phyloP scores from a whole-genome alignment of 441 rosid genomes.

The Hura crepitans region DNA sequence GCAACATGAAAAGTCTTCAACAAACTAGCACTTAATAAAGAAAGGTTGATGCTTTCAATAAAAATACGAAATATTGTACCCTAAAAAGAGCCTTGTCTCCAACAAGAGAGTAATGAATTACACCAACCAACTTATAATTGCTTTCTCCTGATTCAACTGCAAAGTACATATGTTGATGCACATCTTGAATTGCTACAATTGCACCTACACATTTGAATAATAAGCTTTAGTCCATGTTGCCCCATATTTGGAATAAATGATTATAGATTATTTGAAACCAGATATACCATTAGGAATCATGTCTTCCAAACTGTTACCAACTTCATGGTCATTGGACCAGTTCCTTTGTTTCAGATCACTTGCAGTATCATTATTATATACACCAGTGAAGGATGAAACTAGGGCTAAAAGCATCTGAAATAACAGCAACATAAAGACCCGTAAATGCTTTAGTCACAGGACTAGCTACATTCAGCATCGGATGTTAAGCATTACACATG shows the following conservation, averaged over 20 bases:
- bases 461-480: constrained; percentile 14
- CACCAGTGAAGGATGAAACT: constrained; percentile 51
- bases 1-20: not conserved
- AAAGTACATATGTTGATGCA: constrained; percentile 78
- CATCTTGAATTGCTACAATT: constrained; percentile 84
- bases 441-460: constrained; percentile 14
- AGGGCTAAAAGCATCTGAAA: constrained; percentile 67
- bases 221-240: constrained; percentile 25
- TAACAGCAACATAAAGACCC: constrained; percentile 23
- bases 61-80: constrained; percentile 40
- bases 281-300: constrained; percentile 74
- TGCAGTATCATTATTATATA: constrained; percentile 36
- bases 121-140: constrained; percentile 53
- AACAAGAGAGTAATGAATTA: constrained; percentile 80
- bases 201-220: constrained; percentile 51
- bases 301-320: constrained; percentile 43
- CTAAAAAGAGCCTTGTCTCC: constrained; percentile 84
- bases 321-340: constrained; percentile 36
- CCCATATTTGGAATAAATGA: constrained; percentile 24
- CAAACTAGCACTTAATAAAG: not conserved
- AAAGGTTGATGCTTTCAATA: not conserved
- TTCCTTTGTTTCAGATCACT: constrained; percentile 35
- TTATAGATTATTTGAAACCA: constrained; percentile 16
- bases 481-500: not conserved
- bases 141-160: constrained; percentile 62